A percentile compares a stretch with the other conserved stretches of the same genome.
phyloP scores from a whole-genome alignment of 768 basidiomycete genomes.

The Daedaleopsis sinensis region DNA sequence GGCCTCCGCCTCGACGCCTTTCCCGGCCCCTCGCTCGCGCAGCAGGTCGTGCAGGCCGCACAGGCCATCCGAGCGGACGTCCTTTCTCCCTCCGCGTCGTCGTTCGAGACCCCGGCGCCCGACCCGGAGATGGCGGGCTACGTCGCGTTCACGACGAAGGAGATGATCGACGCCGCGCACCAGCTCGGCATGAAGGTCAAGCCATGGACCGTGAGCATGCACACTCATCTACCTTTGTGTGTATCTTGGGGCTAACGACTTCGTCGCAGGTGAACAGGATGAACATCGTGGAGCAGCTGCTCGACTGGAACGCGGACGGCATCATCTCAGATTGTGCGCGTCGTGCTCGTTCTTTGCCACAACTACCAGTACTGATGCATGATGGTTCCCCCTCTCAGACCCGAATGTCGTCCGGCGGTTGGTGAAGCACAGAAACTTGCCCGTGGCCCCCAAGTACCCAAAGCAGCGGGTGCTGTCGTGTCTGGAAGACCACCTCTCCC shows the following conservation, averaged over 20 bases:
- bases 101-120: constrained; percentile 38
- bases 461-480: constrained; percentile 63
- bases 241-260: neutral
- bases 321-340: constrained; percentile 72
- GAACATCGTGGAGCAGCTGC: constrained; percentile 60
- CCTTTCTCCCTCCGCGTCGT: constrained; percentile 60
- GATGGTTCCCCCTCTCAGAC: constrained; percentile 33
- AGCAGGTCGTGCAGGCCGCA: constrained; percentile 71
- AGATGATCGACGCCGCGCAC: constrained; percentile 72
- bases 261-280: constrained; percentile 57
- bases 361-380: neutral
- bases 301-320: constrained; percentile 68
- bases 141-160: constrained; percentile 61
- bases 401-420: constrained; percentile 61
- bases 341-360: neutral
- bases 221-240: neutral
- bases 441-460: constrained; percentile 60
- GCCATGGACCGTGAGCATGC: constrained; percentile 69
- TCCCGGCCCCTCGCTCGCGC: constrained; percentile 58
- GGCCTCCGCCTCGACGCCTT: constrained; percentile 67
- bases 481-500: constrained; percentile 50
- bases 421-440: constrained; percentile 53
- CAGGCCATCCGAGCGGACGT: constrained; percentile 63
- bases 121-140: constrained; percentile 50
- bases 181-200: constrained; percentile 62